Evolutionary conservation across 2,329 filamentous ascomycete genomes (phyloP).

Genomic region (Colletotrichum abscissum): DNA sequence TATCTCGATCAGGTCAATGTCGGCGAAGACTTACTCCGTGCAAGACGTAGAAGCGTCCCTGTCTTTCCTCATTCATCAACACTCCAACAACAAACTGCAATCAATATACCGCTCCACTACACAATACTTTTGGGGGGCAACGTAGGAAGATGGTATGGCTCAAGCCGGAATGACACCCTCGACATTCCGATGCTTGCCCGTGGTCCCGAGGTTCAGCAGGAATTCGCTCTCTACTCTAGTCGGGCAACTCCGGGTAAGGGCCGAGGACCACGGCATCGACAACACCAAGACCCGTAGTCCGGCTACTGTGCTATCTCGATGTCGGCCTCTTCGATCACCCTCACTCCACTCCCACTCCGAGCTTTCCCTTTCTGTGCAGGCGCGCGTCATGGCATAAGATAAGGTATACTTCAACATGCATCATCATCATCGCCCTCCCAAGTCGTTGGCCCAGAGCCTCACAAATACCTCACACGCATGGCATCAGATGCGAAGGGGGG

Average conservation of each 20-base stretch:
- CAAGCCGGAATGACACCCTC: constrained; percentile 19
- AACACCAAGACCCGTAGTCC: neutral
- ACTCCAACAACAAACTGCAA: neutral
- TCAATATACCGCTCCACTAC: neutral
- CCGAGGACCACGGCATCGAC: neutral
- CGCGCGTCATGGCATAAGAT: neutral
- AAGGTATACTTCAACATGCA: neutral
- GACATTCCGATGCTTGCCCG: constrained; percentile 14
- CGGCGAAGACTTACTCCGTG: constrained; percentile 17
- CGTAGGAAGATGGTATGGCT: neutral
- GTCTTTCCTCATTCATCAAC: neutral
- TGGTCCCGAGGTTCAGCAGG: constrained; percentile 23
- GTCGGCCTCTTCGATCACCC: neutral
- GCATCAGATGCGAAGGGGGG: neutral
- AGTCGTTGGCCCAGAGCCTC: neutral
- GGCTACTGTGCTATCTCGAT: neutral
- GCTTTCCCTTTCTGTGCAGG: neutral
- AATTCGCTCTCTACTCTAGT: neutral
- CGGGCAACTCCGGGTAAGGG: constrained; percentile 24
- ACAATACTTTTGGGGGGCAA: neutral
- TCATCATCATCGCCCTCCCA: neutral
- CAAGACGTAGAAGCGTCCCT: neutral
- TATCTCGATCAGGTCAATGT: neutral
- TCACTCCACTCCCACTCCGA: neutral
- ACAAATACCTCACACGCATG: neutral